A percentile compares a stretch with the other conserved stretches of the same genome.
Evolutionary conservation across 495 filamentous ascomycete species (phyloP).

Genomic region (Arthonia radiata): DNA sequence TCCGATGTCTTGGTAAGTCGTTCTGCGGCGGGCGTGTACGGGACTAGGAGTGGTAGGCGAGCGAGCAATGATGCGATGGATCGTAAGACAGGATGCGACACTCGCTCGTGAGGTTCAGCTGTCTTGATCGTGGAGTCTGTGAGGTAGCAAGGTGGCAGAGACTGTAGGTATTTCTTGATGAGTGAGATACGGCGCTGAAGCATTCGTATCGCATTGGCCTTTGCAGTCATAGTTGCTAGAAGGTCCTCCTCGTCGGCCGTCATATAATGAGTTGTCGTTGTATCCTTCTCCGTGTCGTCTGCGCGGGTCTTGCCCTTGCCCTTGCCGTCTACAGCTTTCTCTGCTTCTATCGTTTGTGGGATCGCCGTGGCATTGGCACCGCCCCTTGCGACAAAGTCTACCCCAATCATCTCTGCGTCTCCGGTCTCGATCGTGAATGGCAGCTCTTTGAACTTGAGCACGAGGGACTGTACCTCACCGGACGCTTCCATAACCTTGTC

Average conservation of each 20-base stretch:
- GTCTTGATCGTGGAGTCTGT: constrained; percentile 13
- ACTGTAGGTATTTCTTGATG: constrained; percentile 54
- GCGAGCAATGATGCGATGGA: constrained; percentile 38
- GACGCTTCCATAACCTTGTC: constrained; percentile 53
- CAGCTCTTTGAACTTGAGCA: constrained; percentile 56
- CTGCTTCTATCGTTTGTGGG: constrained; percentile 5
- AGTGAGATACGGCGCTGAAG: constrained; percentile 63
- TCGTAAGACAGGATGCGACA: constrained; percentile 26
- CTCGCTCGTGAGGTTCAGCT: constrained; percentile 8
- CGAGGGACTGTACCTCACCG: constrained; percentile 23
- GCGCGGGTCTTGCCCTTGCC: constrained; percentile 16
- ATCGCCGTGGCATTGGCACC: constrained; percentile 52
- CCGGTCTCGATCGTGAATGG: constrained; percentile 76
- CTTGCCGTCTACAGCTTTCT: constrained; percentile 15
- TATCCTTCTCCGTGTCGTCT: constrained; percentile 5
- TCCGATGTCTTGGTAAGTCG: constrained; percentile 6
- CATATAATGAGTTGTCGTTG: constrained; percentile 17
- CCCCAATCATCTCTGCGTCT: constrained; percentile 90
- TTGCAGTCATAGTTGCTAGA: constrained; percentile 50
- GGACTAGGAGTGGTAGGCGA: constrained; percentile 32
- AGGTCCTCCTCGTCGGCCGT: constrained; percentile 58
- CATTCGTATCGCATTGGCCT: constrained; percentile 79
- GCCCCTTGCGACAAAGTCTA: constrained; percentile 70
- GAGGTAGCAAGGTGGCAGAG: constrained; percentile 38
- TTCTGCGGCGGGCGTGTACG: constrained; percentile 12